phyloP scores from a whole-genome alignment of 768 basidiomycete genomes.

The Sutorius australiensis region DNA sequence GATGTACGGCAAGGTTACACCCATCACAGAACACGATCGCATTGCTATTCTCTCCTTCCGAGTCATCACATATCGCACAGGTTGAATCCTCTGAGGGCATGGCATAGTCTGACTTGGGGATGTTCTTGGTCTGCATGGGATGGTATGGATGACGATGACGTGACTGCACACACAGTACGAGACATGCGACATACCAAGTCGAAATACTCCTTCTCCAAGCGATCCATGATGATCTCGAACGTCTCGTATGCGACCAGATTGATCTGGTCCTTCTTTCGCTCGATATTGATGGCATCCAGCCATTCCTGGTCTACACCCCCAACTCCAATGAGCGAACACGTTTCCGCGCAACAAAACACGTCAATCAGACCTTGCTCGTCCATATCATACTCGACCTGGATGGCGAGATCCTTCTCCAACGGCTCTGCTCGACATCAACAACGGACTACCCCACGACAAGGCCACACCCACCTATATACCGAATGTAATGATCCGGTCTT shows the following conservation, averaged over 20 bases:
- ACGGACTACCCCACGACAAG: not conserved
- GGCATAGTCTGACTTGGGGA: conserved; percentile 84
- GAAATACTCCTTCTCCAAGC: conserved; percentile 99
- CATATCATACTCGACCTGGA: conserved; percentile 99
- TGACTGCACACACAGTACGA: conserved; percentile 1
- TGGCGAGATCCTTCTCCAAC: conserved; percentile 84
- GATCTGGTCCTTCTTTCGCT: conserved; percentile 72
- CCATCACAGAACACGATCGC: conserved; percentile 99
- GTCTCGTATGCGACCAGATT: conserved; percentile 75
- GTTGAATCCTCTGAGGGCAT: conserved; percentile 94
- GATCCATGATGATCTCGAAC: conserved; percentile 97
- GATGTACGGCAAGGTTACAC: conserved; percentile 98
- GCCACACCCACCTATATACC: conserved; percentile 70
- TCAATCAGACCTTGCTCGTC: conserved; percentile 83
- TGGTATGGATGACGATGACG: conserved; percentile 1
- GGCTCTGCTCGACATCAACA: conserved; percentile 57
- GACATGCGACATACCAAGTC: conserved; percentile 61
- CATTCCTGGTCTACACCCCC: conserved; percentile 77
- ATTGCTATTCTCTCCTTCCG: conserved; percentile 97
- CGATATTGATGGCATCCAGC: conserved; percentile 81
- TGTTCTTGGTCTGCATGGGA: conserved; percentile 73
- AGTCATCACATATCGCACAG: conserved; percentile 96
- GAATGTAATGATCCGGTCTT: conserved; percentile 83
- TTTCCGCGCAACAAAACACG: not conserved
- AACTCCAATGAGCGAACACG: conserved; percentile 3